Base-by-base conservation (phyloP, 306 rosid species). In the Malus sylvestris region DNA sequence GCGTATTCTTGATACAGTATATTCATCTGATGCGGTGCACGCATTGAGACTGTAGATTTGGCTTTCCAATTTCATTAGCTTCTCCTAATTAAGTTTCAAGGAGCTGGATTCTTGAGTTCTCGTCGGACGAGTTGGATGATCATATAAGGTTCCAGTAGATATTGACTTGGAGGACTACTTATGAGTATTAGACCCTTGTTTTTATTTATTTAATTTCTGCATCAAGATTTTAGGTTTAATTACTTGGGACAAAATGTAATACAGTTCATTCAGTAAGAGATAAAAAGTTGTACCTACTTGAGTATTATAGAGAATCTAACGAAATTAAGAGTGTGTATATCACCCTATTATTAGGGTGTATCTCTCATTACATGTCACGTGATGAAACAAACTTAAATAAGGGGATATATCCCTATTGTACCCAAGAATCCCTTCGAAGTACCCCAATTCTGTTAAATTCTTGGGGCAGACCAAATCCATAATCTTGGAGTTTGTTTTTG, bases 81-180 rank as follows among this genome's bases (percentile, higher is more conserved):
- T 81, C 61, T 68, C 78, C 29, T 90, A 45, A 12, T 46, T 46
- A 89, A 79, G 83, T 75, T 67, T 90, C 84, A 63, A 87, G 85
- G 78, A 88, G 90, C 67, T 67, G 86, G 78, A 88, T 87, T 45
- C 92, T 92, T n/a, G 88, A 90, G 81, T 87, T 92, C 66, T 86
- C 83, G 20, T 87, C 93, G 22, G 93, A 90, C 78, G 91, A 88
- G 75, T 68, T 90, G 78, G 92, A 92, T 87, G 99, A 95, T 85
- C 91, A 90, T 89, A 92, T 74, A 82, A 89, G 62, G 87, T 92
- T 69, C 96, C 96, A 18, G 70, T 84, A 4, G 88, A 86, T 16
- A 82, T 75, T 65, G 83, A 83, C 65, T 74, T 90, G 59, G 93
- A 88, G 85, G 93, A 89, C 57, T 89, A 72, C 79, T 85, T 85